Percentiles rank a stretch among this genome's conserved stretches.
phyloP scores from a whole-genome alignment of 352 stramenopile species.

The Phytophthora litchii region DNA sequence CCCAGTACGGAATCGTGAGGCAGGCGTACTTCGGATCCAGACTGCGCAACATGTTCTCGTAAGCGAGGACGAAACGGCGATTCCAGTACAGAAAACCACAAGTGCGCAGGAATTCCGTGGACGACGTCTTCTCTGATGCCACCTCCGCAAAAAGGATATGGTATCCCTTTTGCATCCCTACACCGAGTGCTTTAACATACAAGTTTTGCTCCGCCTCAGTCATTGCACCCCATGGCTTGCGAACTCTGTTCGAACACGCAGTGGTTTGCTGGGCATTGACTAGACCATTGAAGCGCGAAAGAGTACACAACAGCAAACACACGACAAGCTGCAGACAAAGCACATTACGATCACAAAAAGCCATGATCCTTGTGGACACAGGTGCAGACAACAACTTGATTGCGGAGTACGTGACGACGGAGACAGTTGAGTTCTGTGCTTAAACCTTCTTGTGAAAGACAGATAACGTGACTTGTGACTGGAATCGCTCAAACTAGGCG shows the following conservation, averaged over 20 bases:
- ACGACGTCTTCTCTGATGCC: slow-evolving; percentile 32
- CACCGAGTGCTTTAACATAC: slow-evolving; percentile 39
- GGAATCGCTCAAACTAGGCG: slow-evolving; percentile 1
- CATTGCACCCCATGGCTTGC: slow-evolving; percentile 41
- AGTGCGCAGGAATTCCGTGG: slow-evolving; percentile 40
- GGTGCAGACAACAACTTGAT: slow-evolving; percentile 1
- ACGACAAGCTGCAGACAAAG: slow-evolving; percentile 17
- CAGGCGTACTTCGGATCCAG: slow-evolving; percentile 38
- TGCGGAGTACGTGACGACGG: no score
- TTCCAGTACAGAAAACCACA: slow-evolving; percentile 65
- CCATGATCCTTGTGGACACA: slow-evolving; percentile 10
- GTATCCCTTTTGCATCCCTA: slow-evolving; percentile 39
- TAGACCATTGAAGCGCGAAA: neutral
- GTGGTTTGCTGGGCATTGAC: slow-evolving; percentile 10
- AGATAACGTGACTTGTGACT: no score
- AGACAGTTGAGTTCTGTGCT: neutral
- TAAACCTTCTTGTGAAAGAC: slow-evolving; percentile 7
- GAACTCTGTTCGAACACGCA: slow-evolving; percentile 17
- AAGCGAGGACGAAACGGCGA: slow-evolving; percentile 50
- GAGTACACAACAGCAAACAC: slow-evolving; percentile 15
- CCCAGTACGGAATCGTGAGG: slow-evolving; percentile 65
- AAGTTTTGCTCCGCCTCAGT: slow-evolving; percentile 33
- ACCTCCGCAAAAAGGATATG: slow-evolving; percentile 49
- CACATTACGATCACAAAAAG: slow-evolving; percentile 6
- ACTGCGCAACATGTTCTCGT: slow-evolving; percentile 72